These are phyloP conservation scores for Buxus sempervirens DNA, from an alignment of 164 flowering plant genomes.

Conservation along the genomic window DNA sequence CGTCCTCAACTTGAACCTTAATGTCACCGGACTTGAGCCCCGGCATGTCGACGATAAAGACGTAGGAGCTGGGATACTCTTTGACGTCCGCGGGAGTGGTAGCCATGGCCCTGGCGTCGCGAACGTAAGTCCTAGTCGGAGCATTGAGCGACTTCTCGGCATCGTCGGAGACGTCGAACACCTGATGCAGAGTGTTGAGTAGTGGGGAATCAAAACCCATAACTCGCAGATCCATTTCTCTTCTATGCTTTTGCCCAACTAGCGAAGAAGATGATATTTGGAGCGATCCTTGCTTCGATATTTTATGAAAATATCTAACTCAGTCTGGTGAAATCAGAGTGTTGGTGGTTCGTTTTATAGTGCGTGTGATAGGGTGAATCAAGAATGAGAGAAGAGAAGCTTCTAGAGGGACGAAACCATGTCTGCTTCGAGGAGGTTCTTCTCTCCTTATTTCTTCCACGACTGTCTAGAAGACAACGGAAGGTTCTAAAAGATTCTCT, in stretches of 20 bases:
- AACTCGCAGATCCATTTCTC: neutral
- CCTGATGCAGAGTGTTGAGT: constrained; percentile 7
- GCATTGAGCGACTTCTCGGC: constrained; percentile 5
- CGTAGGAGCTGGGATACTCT: constrained; percentile 26
- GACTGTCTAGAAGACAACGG: too few relatives aligned
- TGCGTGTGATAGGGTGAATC: too few relatives aligned
- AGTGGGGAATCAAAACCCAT: constrained; percentile 11
- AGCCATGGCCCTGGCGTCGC: constrained; percentile 36
- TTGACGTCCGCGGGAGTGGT: constrained; percentile 33
- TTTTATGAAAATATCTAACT: neutral
- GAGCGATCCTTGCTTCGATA: neutral
- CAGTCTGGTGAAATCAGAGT: too few relatives aligned
- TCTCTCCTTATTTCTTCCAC: too few relatives aligned
- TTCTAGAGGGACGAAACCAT: too few relatives aligned
- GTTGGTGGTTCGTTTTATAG: too few relatives aligned
- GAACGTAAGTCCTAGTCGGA: constrained; percentile 10
- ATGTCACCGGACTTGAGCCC: constrained; percentile 29
- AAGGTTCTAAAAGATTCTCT: too few relatives aligned
- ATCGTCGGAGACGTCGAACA: constrained; percentile 5
- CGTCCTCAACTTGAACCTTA: constrained; percentile 31
- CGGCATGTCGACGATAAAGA: constrained; percentile 34
- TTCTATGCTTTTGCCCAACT: neutral
- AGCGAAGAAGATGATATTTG: neutral
- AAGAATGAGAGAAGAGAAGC: too few relatives aligned
- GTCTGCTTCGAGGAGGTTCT: too few relatives aligned